Percentiles rank a stretch among this genome's conserved stretches.
phyloP scores from a whole-genome alignment of 2,329 filamentous ascomycete species.

The Sclerotinia glacialis region DNA sequence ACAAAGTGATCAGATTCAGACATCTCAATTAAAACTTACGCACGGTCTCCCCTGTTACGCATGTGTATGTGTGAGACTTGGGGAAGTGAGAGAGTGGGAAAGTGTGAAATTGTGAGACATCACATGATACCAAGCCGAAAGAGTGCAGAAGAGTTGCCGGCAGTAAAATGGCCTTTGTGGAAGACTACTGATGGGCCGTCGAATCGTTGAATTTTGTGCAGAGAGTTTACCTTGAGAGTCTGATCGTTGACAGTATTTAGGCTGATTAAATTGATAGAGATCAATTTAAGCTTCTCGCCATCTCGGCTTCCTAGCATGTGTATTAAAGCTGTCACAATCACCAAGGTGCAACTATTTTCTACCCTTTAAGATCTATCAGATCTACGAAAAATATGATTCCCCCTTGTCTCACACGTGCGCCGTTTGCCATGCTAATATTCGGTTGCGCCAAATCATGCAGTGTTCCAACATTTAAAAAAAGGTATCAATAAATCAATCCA shows the following conservation, averaged over 20 bases:
- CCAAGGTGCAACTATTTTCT: conserved; percentile 14
- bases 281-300: neutral
- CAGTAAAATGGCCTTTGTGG: neutral
- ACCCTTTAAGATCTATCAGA: conserved; percentile 13
- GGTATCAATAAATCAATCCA: neutral
- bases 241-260: neutral
- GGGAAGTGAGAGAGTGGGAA: neutral
- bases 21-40: neutral
- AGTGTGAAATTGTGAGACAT: neutral
- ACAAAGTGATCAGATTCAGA: neutral
- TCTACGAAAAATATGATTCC: neutral
- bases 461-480: neutral
- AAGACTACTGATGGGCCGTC: neutral
- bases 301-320: neutral
- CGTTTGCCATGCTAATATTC: conserved; percentile 10
- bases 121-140: conserved; percentile 1
- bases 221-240: neutral
- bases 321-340: conserved; percentile 12
- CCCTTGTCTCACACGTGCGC: conserved; percentile 10
- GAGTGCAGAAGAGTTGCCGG: neutral
- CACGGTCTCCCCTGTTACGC: neutral
- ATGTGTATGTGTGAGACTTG: neutral
- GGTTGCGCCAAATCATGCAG: neutral
- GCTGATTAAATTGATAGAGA: neutral
- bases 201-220: neutral